phyloP scores from a whole-genome alignment of 208 protist genomes.

The Herpetomonas muscarum region DNA sequence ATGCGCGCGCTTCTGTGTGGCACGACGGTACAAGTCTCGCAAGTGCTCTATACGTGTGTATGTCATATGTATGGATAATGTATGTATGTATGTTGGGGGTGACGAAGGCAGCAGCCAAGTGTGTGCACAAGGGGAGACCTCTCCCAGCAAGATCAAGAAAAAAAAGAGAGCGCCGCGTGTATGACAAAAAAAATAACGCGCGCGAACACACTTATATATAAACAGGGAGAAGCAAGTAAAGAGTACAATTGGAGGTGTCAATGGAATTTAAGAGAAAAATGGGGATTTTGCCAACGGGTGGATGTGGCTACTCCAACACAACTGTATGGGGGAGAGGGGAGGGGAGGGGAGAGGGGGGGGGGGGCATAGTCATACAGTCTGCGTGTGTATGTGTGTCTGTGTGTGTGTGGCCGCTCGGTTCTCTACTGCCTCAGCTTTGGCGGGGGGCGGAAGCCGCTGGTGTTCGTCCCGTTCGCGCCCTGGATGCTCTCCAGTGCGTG shows the following conservation, averaged over 20 bases:
- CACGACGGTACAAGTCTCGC: no score
- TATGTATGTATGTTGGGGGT: background rate
- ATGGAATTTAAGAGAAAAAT: background rate
- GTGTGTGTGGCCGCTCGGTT: no score
- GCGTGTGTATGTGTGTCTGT: no score
- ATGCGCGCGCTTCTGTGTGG: no score
- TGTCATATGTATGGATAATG: no score
- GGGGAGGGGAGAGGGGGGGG: no score
- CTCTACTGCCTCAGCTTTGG: background rate
- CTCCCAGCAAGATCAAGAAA: background rate
- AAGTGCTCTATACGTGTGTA: no score
- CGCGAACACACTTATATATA: background rate
- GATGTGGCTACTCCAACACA: no score
- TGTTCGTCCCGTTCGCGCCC: background rate
- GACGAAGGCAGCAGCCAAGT: no score
- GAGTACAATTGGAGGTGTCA: background rate
- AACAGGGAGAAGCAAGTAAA: background rate
- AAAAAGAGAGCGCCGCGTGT: slow-evolving; percentile 1
- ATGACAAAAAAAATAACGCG: slow-evolving; percentile 13
- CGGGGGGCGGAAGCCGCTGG: background rate
- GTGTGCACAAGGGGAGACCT: no score
- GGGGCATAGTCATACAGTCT: no score
- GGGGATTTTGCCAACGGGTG: background rate
- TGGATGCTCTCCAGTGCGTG: slow-evolving; percentile 4
- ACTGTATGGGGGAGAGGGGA: no score